A percentile compares a stretch with the other conserved stretches of the same genome.
These are phyloP conservation scores for Trypanosoma congolense DNA, from an alignment of 208 protist genomes.

Conservation along the genomic window DNA sequence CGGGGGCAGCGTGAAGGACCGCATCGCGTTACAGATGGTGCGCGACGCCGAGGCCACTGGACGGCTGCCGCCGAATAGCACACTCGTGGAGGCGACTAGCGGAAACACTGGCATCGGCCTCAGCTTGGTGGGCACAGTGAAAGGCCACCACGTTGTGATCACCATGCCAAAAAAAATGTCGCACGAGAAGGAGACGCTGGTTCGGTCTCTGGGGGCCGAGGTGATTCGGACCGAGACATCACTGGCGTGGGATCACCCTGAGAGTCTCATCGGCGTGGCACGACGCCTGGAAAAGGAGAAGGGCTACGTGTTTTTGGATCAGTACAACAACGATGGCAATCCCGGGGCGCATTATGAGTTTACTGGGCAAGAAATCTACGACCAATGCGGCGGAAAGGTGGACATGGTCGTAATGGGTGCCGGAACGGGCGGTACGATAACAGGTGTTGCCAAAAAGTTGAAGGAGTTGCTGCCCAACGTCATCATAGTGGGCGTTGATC, in stretches of 20 bases:
- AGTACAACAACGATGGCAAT: conserved; percentile 96
- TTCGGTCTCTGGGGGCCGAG: conserved; percentile 91
- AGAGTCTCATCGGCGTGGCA: conserved; percentile 95
- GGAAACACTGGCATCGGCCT: conserved; percentile 96
- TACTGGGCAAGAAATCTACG: conserved; percentile 94
- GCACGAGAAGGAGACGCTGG: conserved; percentile 93
- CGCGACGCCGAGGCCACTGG: conserved; percentile 91
- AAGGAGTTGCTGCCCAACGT: conserved; percentile 76
- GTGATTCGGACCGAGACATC: conserved; percentile 96
- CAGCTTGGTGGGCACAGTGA: conserved; percentile 91
- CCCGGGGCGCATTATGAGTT: conserved; percentile 93
- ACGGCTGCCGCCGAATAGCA: conserved; percentile 90
- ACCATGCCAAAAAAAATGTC: conserved; percentile 98
- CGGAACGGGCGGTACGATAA: conserved; percentile 97
- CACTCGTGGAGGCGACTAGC: conserved; percentile 96
- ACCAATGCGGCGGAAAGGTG: conserved; percentile 92
- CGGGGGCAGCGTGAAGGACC: conserved; percentile 96
- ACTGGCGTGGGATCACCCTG: conserved; percentile 92
- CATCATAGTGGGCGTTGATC: conserved; percentile 95
- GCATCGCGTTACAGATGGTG: conserved; percentile 96
- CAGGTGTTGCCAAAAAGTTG: conserved; percentile 86
- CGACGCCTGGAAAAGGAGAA: conserved; percentile 90
- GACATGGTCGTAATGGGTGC: conserved; percentile 94
- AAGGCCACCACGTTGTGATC: conserved; percentile 96
- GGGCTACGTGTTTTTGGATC: conserved; percentile 94